Conservation (phyloP, 2,329 filamentous ascomycete species). For the Diaporthe sp. region DNA sequence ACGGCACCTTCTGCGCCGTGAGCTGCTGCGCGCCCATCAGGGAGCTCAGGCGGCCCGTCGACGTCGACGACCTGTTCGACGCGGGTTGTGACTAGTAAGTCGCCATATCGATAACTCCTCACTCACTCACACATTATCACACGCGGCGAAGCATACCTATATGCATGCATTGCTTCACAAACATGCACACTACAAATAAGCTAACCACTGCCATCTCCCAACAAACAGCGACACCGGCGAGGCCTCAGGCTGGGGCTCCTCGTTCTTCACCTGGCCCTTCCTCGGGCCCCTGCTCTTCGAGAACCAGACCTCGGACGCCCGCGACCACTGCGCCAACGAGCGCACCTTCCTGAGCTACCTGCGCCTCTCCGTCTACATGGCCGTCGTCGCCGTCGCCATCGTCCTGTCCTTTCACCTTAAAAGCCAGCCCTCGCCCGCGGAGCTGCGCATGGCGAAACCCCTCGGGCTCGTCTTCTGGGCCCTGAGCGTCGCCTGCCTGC, state of each 20-base stretch:
- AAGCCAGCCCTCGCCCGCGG: conserved; percentile 74
- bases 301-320: conserved; percentile 79
- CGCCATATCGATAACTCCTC: not conserved
- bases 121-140: not conserved
- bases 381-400: conserved; percentile 89
- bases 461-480: conserved; percentile 91
- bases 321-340: conserved; percentile 85
- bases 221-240: conserved; percentile 7
- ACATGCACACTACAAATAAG: too few relatives aligned
- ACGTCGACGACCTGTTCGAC: conserved; percentile 52
- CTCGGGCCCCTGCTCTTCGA: conserved; percentile 79
- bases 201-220: not conserved
- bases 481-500: conserved; percentile 81
- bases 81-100: conserved; percentile 41
- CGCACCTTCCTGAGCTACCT: conserved; percentile 92
- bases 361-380: conserved; percentile 89
- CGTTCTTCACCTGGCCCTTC: conserved; percentile 69
- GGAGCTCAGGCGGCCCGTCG: conserved; percentile 56
- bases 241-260: not conserved
- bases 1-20: conserved; percentile 45
- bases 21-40: conserved; percentile 56
- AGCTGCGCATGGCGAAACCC: conserved; percentile 83
- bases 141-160: not conserved
- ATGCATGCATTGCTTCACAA: not conserved
- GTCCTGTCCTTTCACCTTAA: conserved; percentile 94